Evolutionary conservation across 225 moss, liverwort and hornwort genomes (phyloP), one percentile per base, ranked within the genome.

Genomic region (Physcomitrium patens): DNA sequence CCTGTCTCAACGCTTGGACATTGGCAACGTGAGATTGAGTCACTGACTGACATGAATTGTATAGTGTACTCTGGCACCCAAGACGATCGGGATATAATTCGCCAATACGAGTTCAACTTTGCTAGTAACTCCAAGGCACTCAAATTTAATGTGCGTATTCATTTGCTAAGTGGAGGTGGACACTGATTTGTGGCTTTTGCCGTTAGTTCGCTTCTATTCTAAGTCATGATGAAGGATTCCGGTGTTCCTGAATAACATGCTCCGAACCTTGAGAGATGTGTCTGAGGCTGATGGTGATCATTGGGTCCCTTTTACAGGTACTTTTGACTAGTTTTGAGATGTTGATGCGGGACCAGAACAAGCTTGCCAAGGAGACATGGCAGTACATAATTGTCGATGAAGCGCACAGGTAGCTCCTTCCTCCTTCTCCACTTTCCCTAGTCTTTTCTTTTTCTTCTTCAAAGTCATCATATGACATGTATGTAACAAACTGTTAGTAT

Each of bases 291-390:
- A 18, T 24, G 51, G 5, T 9, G 22, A 14, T 48, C 10, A 10
- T 7, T 27, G 14, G 16, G 50, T 16, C 7, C 14, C 5, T 58
- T 27, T 67, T 70, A 60, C 83, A 95, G 95, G 78, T 95, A 17
- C 83, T 95, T 42, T 67, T 95, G 56, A 95, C 95, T 26, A 95
- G 95, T 71, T 95, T 91, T 71, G 95, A 95, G 81, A 93, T 95
- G 75, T 60, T 95, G 52, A 91, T 95, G 95, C 87, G 90, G 78
- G 95, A 95, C 68, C 91, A 91, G 67, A 83, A 51, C 65, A 91
- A 83, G 80, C 87, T 95, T 56, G 75, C 84, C 0, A 95, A 84
- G 54, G 86, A 91, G 69, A n/a, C 69, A n/a, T 95, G 95, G 95
- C 85, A 84, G 81, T 95, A 85, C 54, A 78, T 95, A 16, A 82